These are phyloP conservation scores for Zalerion maritima DNA, from an alignment of 495 filamentous ascomycete species.

Conservation along the genomic window DNA sequence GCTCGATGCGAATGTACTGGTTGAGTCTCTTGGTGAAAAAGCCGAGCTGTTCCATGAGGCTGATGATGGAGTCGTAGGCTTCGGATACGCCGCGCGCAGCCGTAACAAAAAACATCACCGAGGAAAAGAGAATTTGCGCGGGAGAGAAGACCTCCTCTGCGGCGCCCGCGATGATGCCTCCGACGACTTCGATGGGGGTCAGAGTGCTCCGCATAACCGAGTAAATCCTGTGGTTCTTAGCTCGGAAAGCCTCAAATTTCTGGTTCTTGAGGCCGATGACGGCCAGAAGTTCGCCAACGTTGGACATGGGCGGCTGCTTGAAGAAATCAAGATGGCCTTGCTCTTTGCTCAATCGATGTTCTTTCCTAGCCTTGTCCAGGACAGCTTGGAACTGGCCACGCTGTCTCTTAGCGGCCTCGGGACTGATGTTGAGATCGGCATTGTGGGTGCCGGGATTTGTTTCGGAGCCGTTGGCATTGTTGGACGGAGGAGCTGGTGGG, in stretches of 20 bases:
- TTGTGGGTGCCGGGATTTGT: too few relatives aligned
- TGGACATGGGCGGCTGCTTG: constrained; percentile 3
- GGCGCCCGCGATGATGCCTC: constrained; percentile 12
- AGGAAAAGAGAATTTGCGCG: constrained; percentile 15
- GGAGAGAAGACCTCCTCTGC: constrained; percentile 17
- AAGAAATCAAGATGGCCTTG: constrained; percentile 2
- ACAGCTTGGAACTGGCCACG: too few relatives aligned
- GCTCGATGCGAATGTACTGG: constrained; percentile 12
- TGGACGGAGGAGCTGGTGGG: too few relatives aligned
- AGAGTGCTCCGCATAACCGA: constrained; percentile 5
- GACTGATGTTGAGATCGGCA: too few relatives aligned
- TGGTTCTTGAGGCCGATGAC: constrained; percentile 2
- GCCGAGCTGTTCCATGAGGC: constrained; percentile 15
- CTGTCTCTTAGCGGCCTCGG: too few relatives aligned
- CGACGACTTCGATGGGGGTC: constrained; percentile 15
- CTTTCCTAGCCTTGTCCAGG: too few relatives aligned
- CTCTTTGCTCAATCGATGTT: too few relatives aligned
- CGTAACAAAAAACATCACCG: constrained; percentile 15
- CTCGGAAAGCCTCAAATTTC: constrained; percentile 3
- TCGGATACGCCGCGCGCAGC: constrained; percentile 20
- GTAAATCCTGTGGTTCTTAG: constrained; percentile 2
- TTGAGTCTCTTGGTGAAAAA: constrained; percentile 20
- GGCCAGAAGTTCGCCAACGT: background rate
- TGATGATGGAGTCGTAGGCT: constrained; percentile 17
- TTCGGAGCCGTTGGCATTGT: too few relatives aligned